These are phyloP conservation scores for Lachancea dasiensis DNA, from an alignment of 805 yeast genomes.

Conservation along the genomic window DNA sequence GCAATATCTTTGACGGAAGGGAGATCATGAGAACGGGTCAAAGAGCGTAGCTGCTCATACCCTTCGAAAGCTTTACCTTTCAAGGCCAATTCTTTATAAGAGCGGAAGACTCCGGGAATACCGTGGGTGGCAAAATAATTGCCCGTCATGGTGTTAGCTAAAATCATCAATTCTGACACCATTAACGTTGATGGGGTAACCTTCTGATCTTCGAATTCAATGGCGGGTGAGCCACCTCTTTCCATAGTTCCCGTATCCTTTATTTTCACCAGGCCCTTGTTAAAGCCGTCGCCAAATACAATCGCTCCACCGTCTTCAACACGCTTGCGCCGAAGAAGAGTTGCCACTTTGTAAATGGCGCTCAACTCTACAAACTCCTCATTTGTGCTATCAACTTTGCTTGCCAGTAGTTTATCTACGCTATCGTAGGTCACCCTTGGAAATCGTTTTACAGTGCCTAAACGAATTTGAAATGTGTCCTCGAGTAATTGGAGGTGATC, in stretches of 20 bases:
- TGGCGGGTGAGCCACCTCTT: constrained; percentile 5
- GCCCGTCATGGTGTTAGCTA: constrained; percentile 63
- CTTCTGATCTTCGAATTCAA: constrained; percentile 22
- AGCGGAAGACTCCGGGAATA: constrained; percentile 44
- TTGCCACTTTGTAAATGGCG: constrained; percentile 28
- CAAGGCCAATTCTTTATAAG: constrained; percentile 33
- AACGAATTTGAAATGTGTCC: constrained; percentile 32
- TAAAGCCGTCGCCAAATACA: constrained; percentile 34
- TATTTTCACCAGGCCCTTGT: constrained; percentile 22
- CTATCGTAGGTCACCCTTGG: constrained; percentile 53
- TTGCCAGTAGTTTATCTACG: constrained; percentile 47
- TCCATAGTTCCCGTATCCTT: constrained; percentile 8
- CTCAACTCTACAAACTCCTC: constrained; percentile 22
- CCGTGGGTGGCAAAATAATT: constrained; percentile 37
- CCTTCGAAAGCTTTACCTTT: constrained; percentile 24
- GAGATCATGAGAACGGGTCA: constrained; percentile 12
- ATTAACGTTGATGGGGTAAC: constrained; percentile 49
- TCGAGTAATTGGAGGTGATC: constrained; percentile 18
- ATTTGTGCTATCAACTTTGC: neutral
- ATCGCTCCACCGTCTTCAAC: constrained; percentile 36
- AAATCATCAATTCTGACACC: constrained; percentile 81
- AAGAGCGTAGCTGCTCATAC: constrained; percentile 21
- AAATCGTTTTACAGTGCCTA: constrained; percentile 42
- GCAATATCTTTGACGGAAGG: constrained; percentile 38
- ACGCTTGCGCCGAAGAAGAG: constrained; percentile 26